These are phyloP conservation scores for Mortierella sp. DNA, from an alignment of 371 early-diverging fungal genomes.

Conservation along the genomic window DNA sequence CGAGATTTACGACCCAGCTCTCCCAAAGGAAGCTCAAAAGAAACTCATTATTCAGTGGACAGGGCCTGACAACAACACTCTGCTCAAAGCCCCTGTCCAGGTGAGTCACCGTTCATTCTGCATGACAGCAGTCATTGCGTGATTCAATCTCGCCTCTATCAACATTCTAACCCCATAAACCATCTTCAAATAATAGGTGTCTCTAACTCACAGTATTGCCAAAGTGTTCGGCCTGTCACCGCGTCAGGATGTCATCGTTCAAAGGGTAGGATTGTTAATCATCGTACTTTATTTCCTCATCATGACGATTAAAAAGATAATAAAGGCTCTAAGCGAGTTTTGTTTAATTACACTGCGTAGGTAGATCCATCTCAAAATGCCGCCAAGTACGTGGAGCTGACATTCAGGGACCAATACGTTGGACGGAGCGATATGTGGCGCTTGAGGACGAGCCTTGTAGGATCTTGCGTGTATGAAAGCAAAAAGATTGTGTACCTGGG, in stretches of 20 bases:
- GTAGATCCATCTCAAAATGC: constrained; percentile 74
- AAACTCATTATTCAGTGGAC: constrained; percentile 49
- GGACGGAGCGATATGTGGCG: constrained; percentile 97
- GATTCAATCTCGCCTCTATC: neutral
- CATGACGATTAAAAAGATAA: constrained; percentile 11
- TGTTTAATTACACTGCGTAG: constrained; percentile 51
- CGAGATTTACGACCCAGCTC: constrained; percentile 67
- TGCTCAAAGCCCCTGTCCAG: constrained; percentile 57
- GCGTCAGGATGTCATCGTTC: constrained; percentile 74
- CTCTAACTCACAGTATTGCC: constrained; percentile 71
- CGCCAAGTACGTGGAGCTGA: constrained; percentile 88
- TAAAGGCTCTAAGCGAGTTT: neutral
- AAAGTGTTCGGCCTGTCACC: constrained; percentile 68
- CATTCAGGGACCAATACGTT: constrained; percentile 93
- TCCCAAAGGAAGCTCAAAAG: constrained; percentile 46
- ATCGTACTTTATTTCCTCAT: neutral
- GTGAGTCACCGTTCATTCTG: constrained; percentile 24
- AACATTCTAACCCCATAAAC: neutral
- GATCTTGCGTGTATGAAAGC: constrained; percentile 83
- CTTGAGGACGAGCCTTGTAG: constrained; percentile 79
- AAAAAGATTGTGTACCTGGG: constrained; percentile 81
- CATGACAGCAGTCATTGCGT: neutral
- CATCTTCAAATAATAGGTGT: constrained; percentile 61
- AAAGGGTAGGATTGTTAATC: constrained; percentile 61
- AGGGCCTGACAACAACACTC: constrained; percentile 55